Evolutionary conservation across 164 flowering plant genomes (phyloP).

Genomic region (Paratinospora sagittata): DNA sequence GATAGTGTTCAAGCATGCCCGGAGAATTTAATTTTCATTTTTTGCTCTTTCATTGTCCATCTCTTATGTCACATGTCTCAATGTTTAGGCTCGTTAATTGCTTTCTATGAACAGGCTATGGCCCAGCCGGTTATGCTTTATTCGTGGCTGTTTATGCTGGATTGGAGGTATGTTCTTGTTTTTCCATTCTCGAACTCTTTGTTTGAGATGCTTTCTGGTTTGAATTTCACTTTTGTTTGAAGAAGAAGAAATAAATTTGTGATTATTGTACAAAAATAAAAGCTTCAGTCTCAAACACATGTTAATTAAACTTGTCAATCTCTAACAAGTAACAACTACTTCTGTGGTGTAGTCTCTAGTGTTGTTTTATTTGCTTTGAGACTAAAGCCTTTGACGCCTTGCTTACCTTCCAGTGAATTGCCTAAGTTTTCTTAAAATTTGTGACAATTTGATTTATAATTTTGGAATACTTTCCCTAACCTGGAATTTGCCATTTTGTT

Average conservation of each 20-base stretch:
- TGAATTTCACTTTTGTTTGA: neutral
- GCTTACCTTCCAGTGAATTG: neutral
- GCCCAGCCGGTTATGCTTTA: constrained; percentile 93
- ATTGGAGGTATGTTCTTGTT: constrained; percentile 13
- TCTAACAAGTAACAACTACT: no score
- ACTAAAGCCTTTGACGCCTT: neutral
- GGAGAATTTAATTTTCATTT: neutral
- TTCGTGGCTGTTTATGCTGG: constrained; percentile 80
- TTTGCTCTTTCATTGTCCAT: neutral
- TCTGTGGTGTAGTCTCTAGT: neutral
- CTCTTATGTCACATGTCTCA: neutral
- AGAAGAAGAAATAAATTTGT: no score
- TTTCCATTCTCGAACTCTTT: neutral
- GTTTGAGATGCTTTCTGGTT: constrained; percentile 1
- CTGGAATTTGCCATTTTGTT: neutral
- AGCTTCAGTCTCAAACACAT: no score
- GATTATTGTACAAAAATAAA: no score
- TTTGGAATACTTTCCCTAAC: constrained; percentile 6
- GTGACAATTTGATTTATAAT: neutral
- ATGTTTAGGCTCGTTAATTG: neutral
- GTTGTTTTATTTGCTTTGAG: neutral
- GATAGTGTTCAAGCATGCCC: no score
- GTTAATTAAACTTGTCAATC: no score
- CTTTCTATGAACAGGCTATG: constrained; percentile 59
- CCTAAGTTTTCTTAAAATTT: neutral